These are phyloP conservation scores for Casuarina cunninghamiana DNA, from an alignment of 306 rosid genomes.

Conservation along the genomic window DNA sequence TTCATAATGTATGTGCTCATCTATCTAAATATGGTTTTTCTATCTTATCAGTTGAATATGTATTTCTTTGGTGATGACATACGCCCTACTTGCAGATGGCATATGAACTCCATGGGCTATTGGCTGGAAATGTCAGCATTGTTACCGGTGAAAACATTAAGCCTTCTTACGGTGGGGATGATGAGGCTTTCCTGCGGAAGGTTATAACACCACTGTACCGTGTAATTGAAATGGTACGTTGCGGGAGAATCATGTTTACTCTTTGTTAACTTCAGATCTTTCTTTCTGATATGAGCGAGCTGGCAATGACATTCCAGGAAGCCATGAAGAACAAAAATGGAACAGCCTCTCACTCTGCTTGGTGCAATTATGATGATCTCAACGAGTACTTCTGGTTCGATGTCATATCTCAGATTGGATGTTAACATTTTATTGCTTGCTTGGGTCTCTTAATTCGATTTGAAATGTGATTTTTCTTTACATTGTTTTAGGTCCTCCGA, in stretches of 20 bases:
- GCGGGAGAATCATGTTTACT: conserved; percentile 17
- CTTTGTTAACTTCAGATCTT: conserved; percentile 21
- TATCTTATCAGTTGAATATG: conserved; percentile 4
- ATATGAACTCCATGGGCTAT: conserved; percentile 86
- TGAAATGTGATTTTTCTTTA: conserved; percentile 10
- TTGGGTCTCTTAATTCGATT: conserved; percentile 21
- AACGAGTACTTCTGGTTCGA: conserved; percentile 96
- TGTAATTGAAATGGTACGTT: conserved; percentile 72
- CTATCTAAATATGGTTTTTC: conserved; percentile 21
- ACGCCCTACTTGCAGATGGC: conserved; percentile 71
- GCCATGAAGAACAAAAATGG: conserved; percentile 69
- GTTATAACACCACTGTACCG: conserved; percentile 81
- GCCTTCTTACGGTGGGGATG: conserved; percentile 99
- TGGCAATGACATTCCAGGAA: conserved; percentile 55
- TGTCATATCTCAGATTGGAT: conserved; percentile 24
- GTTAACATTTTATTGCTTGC: conserved; percentile 23
- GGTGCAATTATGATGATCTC: conserved; percentile 97
- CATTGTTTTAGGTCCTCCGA: conserved; percentile 66
- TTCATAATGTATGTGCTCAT: conserved; percentile 61
- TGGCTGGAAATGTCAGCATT: conserved; percentile 99
- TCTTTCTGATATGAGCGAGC: conserved; percentile 19
- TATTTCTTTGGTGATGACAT: conserved; percentile 26
- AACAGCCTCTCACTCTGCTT: conserved; percentile 72
- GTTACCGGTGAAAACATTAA: conserved; percentile 98
- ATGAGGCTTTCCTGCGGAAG: conserved; percentile 89